These are phyloP conservation scores for Kockovaella imperatae DNA, from an alignment of 768 basidiomycete species.

Conservation along the genomic window DNA sequence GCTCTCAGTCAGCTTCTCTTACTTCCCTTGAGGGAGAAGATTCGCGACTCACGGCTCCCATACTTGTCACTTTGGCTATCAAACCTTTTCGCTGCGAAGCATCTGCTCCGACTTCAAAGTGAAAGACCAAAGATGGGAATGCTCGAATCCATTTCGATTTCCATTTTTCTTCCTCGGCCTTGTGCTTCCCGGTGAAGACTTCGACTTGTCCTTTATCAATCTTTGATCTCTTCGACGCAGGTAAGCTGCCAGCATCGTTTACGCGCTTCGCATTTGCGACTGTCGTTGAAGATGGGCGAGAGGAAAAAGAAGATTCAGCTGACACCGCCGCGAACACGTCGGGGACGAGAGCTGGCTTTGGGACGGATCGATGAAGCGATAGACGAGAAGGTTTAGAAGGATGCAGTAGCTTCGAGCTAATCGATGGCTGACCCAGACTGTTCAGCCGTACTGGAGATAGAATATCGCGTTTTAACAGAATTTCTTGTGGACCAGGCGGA, in stretches of 20 bases:
- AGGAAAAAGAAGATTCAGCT: not conserved
- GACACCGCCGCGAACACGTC: constrained; percentile 25
- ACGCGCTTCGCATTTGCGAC: no score
- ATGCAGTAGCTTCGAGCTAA: no score
- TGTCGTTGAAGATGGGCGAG: not conserved
- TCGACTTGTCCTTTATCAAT: not conserved
- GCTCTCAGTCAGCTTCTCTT: not conserved
- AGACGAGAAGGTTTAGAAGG: no score
- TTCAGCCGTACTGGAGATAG: no score
- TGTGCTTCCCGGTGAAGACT: constrained; percentile 3
- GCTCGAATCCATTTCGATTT: constrained; percentile 72
- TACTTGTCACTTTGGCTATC: constrained; percentile 54
- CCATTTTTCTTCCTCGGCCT: constrained; percentile 56
- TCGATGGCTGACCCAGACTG: no score
- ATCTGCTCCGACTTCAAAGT: constrained; percentile 59
- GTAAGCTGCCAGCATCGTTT: not conserved
- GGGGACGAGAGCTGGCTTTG: constrained; percentile 17
- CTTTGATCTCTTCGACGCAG: not conserved
- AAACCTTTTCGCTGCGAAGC: constrained; percentile 47
- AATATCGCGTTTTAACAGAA: no score
- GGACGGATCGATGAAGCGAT: no score
- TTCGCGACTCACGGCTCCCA: constrained; percentile 64
- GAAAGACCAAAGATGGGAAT: constrained; percentile 76
- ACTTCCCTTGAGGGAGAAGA: not conserved
- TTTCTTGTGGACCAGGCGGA: no score